Conservation (phyloP, 2,329 filamentous ascomycete species). For the Curvularia spicifera region DNA sequence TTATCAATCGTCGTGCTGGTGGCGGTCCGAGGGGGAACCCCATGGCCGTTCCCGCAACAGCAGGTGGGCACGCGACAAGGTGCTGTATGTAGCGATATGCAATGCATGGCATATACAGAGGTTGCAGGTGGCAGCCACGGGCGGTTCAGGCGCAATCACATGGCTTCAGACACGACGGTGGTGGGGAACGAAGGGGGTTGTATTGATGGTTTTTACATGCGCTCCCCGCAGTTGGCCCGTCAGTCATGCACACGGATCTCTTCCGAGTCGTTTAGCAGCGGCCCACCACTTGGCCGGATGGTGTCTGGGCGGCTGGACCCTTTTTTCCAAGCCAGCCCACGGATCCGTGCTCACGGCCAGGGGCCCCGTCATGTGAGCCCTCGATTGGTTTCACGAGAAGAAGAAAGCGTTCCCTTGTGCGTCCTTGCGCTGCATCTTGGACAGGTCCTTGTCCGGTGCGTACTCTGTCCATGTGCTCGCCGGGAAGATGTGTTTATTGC, state of each 20-base stretch:
- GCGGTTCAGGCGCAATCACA: slow-evolving; percentile 27
- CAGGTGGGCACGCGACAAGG: slow-evolving; percentile 37
- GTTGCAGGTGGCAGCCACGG: slow-evolving; percentile 5
- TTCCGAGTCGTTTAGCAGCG: slow-evolving; percentile 7
- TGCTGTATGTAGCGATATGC: slow-evolving; percentile 5
- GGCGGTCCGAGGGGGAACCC: background rate
- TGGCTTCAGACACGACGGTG: slow-evolving; percentile 29
- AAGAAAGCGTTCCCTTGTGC: slow-evolving; percentile 92
- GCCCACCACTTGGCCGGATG: slow-evolving; percentile 1
- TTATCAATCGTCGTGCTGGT: slow-evolving; percentile 1
- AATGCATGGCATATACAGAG: background rate
- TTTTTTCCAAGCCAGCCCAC: background rate
- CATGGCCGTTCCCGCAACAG: slow-evolving; percentile 11
- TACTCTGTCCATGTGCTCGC: slow-evolving; percentile 96
- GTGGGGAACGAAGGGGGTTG: slow-evolving; percentile 15
- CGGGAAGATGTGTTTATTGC: slow-evolving; percentile 97
- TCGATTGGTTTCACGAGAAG: slow-evolving; percentile 43
- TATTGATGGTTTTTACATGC: slow-evolving; percentile 21
- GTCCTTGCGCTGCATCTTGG: slow-evolving; percentile 78
- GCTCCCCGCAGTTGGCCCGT: slow-evolving; percentile 9
- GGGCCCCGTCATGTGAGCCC: background rate
- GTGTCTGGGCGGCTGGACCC: slow-evolving; percentile 11
- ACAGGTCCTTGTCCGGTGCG: slow-evolving; percentile 86
- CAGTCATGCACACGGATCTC: background rate
- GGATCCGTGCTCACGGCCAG: background rate